phyloP scores from a whole-genome alignment of 1,284 basidiomycete genomes.

The Fomitopsis schrenkii region DNA sequence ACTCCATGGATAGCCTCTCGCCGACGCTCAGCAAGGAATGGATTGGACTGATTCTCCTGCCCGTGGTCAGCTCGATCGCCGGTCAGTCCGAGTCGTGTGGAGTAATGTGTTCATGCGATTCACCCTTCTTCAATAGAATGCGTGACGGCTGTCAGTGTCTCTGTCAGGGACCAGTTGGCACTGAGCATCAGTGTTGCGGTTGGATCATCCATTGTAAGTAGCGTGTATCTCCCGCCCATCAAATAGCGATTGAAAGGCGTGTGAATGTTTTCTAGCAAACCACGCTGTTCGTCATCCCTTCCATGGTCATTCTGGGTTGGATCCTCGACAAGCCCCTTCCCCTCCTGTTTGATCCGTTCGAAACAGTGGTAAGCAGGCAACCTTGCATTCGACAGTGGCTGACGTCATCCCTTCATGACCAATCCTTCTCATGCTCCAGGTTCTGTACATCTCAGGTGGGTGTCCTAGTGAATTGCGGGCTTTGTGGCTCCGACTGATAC shows the following conservation, averaged over 20 bases:
- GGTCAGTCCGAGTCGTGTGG: slow-evolving; percentile 32
- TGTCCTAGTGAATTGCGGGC: neutral
- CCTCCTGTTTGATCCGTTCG: slow-evolving; percentile 78
- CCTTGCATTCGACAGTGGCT: no score
- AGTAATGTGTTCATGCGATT: neutral
- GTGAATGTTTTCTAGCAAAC: slow-evolving; percentile 64
- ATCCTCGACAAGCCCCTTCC: slow-evolving; percentile 64
- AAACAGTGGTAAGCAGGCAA: slow-evolving; percentile 49
- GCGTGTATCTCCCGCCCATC: slow-evolving; percentile 4
- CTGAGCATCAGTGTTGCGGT: slow-evolving; percentile 83
- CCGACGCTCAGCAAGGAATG: slow-evolving; percentile 68
- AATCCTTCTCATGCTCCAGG: slow-evolving; percentile 12
- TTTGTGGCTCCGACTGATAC: neutral
- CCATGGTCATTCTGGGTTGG: slow-evolving; percentile 65
- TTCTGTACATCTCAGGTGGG: slow-evolving; percentile 33
- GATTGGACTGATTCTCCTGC: slow-evolving; percentile 83
- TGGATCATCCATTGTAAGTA: slow-evolving; percentile 78
- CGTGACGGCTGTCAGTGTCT: slow-evolving; percentile 80
- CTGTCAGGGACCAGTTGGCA: slow-evolving; percentile 73
- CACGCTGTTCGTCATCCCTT: slow-evolving; percentile 84
- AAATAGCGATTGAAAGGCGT: neutral
- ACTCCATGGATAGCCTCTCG: slow-evolving; percentile 70
- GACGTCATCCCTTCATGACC: neutral
- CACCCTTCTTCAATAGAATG: slow-evolving; percentile 36
- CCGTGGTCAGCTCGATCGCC: slow-evolving; percentile 80